These are phyloP conservation scores for Apiospora kogelbergensis DNA, from an alignment of 2,329 filamentous ascomycete genomes.

Conservation along the genomic window DNA sequence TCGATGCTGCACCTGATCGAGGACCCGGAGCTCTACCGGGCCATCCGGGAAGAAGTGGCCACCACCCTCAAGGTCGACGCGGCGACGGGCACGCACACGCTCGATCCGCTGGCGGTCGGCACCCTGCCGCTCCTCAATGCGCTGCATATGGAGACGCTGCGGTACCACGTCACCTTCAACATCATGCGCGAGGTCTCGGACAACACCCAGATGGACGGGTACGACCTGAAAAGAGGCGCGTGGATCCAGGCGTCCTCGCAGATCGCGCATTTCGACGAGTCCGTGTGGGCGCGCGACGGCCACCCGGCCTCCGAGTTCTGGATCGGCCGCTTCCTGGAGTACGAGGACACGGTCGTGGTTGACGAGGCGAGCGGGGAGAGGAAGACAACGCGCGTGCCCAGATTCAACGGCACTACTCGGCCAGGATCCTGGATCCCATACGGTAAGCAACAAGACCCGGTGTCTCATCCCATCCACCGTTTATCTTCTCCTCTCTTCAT, in stretches of 20 bases:
- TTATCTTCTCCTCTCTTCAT: slow-evolving; percentile 16
- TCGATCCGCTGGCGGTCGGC: slow-evolving; percentile 22
- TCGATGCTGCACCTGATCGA: slow-evolving; percentile 27
- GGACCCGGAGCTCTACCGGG: slow-evolving; percentile 21
- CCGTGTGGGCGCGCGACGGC: slow-evolving; percentile 18
- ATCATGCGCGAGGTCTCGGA: slow-evolving; percentile 24
- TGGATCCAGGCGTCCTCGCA: slow-evolving; percentile 24
- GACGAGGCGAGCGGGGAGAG: not conserved
- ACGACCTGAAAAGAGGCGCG: slow-evolving; percentile 18
- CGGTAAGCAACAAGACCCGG: not conserved
- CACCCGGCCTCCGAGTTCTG: slow-evolving; percentile 26
- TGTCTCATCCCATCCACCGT: slow-evolving; percentile 11
- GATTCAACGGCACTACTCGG: not conserved
- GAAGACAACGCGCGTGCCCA: not conserved
- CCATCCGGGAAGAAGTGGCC: slow-evolving; percentile 22
- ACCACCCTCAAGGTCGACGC: slow-evolving; percentile 15
- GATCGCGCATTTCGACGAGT: slow-evolving; percentile 23
- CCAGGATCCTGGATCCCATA: slow-evolving; percentile 3
- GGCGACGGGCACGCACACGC: slow-evolving; percentile 10
- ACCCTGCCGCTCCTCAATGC: slow-evolving; percentile 27
- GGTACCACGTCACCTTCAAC: slow-evolving; percentile 25
- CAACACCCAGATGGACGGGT: slow-evolving; percentile 18
- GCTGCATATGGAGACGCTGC: slow-evolving; percentile 26
- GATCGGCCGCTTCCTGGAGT: slow-evolving; percentile 13
- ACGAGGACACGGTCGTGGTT: not conserved